These are phyloP conservation scores for Atkinsonella hypoxylon DNA, from an alignment of 2,329 filamentous ascomycete genomes.

Conservation along the genomic window DNA sequence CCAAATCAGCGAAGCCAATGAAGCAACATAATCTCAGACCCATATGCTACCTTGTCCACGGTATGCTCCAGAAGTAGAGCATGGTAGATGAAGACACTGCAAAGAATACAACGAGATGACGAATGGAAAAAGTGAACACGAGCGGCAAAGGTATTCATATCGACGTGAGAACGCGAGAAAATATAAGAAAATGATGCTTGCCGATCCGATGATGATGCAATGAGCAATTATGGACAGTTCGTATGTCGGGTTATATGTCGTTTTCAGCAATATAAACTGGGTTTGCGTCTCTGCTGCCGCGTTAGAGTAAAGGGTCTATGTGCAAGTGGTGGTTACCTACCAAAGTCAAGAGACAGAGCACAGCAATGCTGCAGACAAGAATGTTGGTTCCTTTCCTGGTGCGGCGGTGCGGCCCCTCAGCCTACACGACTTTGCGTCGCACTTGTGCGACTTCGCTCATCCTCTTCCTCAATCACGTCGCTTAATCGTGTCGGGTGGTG, in stretches of 20 bases:
- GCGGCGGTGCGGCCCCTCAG: constrained; percentile 2
- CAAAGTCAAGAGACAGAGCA: not conserved
- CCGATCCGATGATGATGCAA: not conserved
- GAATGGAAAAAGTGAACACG: not conserved
- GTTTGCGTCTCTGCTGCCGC: not conserved
- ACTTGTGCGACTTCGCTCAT: constrained; percentile 67
- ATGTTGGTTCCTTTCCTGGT: constrained; percentile 5
- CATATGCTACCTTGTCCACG: not conserved
- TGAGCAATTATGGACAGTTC: not conserved
- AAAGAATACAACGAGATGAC: not conserved
- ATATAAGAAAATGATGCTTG: no score
- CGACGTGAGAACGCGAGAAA: not conserved
- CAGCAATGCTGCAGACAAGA: not conserved
- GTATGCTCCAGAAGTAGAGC: not conserved
- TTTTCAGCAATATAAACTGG: not conserved
- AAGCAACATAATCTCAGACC: not conserved
- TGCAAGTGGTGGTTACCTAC: not conserved
- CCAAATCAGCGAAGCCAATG: not conserved
- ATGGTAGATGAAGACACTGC: not conserved
- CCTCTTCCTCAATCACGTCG: constrained; percentile 78
- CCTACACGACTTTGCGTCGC: constrained; percentile 46
- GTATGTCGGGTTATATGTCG: not conserved
- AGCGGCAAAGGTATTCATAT: not conserved
- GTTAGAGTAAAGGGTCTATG: not conserved
- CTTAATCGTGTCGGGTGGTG: constrained; percentile 82